These are phyloP conservation scores for Neonectria faginata DNA, from an alignment of 2,329 filamentous ascomycete species.

Conservation along the genomic window DNA sequence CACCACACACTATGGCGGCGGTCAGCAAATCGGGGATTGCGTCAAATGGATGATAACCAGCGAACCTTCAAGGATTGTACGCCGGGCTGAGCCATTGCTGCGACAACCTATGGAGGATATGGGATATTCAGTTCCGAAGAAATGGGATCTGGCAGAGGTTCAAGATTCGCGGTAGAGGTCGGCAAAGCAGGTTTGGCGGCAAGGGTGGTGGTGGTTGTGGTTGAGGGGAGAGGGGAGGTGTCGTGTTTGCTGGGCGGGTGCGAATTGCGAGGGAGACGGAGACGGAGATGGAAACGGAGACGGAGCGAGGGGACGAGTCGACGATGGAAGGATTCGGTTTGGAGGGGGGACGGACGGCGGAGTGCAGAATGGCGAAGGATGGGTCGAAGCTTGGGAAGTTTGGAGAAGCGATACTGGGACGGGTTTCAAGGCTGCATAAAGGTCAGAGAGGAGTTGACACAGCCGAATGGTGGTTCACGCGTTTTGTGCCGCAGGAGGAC, in stretches of 20 bases:
- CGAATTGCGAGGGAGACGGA: too few relatives aligned
- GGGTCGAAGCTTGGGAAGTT: slow-evolving; percentile 12
- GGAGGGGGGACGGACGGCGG: neutral
- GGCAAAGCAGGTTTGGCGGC: slow-evolving; percentile 11
- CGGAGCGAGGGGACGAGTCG: slow-evolving; percentile 6
- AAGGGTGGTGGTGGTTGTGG: slow-evolving; percentile 1
- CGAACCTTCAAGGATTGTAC: slow-evolving; percentile 92
- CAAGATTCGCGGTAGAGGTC: slow-evolving; percentile 1
- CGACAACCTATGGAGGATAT: slow-evolving; percentile 30
- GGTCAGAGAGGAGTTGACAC: slow-evolving; percentile 46
- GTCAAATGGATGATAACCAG: slow-evolving; percentile 29
- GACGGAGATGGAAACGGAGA: too few relatives aligned
- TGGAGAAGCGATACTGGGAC: slow-evolving; percentile 21
- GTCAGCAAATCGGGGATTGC: slow-evolving; percentile 46
- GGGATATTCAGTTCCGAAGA: slow-evolving; percentile 16
- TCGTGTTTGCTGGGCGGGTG: slow-evolving; percentile 10
- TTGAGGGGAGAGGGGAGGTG: neutral
- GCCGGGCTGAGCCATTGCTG: slow-evolving; percentile 79
- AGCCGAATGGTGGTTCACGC: slow-evolving; percentile 46
- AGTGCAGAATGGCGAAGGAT: neutral
- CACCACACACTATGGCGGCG: slow-evolving; percentile 83
- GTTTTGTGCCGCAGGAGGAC: slow-evolving; percentile 47
- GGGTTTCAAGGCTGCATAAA: slow-evolving; percentile 47
- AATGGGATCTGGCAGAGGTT: slow-evolving; percentile 7
- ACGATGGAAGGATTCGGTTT: slow-evolving; percentile 15